These are phyloP conservation scores for Agroathelia rolfsii DNA, from an alignment of 1,284 basidiomycete genomes.

Conservation along the genomic window DNA sequence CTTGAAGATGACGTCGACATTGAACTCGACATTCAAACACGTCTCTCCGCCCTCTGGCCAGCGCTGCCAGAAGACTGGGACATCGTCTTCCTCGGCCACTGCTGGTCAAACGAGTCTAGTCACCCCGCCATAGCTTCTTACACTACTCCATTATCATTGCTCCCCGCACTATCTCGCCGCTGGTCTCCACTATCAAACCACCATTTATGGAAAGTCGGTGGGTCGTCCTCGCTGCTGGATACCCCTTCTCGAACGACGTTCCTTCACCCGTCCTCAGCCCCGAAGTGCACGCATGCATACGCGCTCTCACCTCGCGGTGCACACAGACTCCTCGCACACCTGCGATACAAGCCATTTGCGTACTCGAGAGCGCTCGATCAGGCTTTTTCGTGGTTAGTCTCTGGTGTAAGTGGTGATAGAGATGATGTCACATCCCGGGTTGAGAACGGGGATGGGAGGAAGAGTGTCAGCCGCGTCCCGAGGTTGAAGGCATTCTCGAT, in stretches of 20 bases:
- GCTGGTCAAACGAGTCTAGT: conserved; percentile 57
- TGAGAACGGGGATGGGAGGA: conserved; percentile 32
- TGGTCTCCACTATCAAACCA: conserved; percentile 2
- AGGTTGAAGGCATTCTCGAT: conserved; percentile 49
- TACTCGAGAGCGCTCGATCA: conserved; percentile 73
- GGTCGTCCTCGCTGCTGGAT: too few species aligned
- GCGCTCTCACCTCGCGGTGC: conserved; percentile 46
- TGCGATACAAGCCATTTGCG: conserved; percentile 54
- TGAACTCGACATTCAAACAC: conserved; percentile 51
- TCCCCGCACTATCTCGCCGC: conserved; percentile 4
- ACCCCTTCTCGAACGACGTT: conserved; percentile 11
- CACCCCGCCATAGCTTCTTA: conserved; percentile 21
- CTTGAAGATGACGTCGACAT: conserved; percentile 77
- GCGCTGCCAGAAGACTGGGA: conserved; percentile 61
- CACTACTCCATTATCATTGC: conserved; percentile 5
- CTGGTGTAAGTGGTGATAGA: too few species aligned
- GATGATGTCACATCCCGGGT: too few species aligned
- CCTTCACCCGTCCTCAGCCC: conserved; percentile 45
- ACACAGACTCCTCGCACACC: conserved; percentile 39
- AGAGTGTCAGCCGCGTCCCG: too few species aligned
- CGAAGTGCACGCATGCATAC: conserved; percentile 66
- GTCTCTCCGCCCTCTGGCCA: conserved; percentile 43
- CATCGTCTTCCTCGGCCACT: conserved; percentile 69
- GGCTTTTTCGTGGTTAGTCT: conserved; percentile 62
- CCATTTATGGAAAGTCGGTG: too few species aligned